These are phyloP conservation scores for Cercospora sp. DNA, from an alignment of 2,329 filamentous ascomycete species.

Conservation along the genomic window DNA sequence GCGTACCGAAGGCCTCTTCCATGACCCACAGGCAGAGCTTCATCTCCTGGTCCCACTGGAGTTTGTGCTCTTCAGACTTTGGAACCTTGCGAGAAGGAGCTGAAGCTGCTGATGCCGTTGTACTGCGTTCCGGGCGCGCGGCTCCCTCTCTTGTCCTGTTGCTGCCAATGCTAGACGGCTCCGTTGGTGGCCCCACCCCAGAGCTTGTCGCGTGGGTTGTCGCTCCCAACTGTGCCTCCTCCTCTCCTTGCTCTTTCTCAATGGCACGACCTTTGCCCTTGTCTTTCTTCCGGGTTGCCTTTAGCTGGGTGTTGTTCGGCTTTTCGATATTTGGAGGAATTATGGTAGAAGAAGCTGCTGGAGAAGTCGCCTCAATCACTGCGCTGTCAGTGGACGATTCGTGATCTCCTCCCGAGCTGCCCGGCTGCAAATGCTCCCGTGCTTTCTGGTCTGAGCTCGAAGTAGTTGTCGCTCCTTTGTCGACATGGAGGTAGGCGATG, in stretches of 20 bases:
- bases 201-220: neutral
- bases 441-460: neutral
- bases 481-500: neutral
- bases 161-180: neutral
- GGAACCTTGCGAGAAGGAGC: neutral
- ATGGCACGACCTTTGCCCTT: neutral
- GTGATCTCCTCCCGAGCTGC: neutral
- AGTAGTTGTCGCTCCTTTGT: neutral
- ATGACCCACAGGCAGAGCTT: constrained; percentile 5
- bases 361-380: neutral
- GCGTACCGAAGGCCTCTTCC: neutral
- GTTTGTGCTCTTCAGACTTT: neutral
- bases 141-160: neutral
- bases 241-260: neutral
- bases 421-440: neutral
- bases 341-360: neutral
- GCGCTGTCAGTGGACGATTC: neutral
- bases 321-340: neutral
- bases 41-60: neutral
- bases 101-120: neutral
- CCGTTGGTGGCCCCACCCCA: neutral
- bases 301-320: neutral
- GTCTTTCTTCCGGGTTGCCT: neutral
- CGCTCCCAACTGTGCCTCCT: neutral
- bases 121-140: neutral